Evolutionary conservation across 805 yeast genomes (phyloP).

Genomic region (Torulaspora franciscae): DNA sequence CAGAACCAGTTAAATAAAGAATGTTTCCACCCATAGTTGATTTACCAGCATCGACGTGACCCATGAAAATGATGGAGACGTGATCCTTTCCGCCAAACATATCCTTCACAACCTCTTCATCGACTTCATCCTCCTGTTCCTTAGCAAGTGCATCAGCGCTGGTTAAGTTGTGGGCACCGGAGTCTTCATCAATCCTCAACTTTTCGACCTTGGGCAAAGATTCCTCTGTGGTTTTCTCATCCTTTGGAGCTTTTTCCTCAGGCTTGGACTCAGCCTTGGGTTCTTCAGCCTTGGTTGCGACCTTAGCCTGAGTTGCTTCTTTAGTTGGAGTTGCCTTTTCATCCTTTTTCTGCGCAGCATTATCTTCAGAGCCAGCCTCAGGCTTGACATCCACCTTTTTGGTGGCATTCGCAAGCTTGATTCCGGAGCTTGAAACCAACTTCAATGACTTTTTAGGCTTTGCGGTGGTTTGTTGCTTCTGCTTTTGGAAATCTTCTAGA

Average conservation of each 20-base stretch:
- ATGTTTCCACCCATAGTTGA: conserved; percentile 99
- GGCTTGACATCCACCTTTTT: conserved; percentile 37
- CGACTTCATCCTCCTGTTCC: conserved; percentile 77
- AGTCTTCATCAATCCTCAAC: conserved; percentile 28
- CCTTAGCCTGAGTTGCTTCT: conserved; percentile 1
- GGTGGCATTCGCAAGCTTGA: conserved; percentile 54
- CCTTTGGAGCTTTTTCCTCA: conserved; percentile 10
- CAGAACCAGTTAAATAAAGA: conserved; percentile 89
- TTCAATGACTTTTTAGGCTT: conserved; percentile 66
- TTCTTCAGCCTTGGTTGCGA: no score
- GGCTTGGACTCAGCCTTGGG: conserved; percentile 17
- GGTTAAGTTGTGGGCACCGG: conserved; percentile 18
- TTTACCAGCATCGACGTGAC: conserved; percentile 99
- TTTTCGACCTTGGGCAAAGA: conserved; percentile 32
- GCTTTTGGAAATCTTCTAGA: conserved; percentile 76
- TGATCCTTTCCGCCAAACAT: conserved; percentile 98
- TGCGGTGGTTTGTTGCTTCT: conserved; percentile 40
- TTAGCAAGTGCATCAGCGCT: conserved; percentile 51
- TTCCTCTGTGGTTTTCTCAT: conserved; percentile 11
- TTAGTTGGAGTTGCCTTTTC: conserved; percentile 19
- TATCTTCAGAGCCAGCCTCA: conserved; percentile 30
- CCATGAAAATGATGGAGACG: conserved; percentile 95
- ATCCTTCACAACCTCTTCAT: conserved; percentile 82
- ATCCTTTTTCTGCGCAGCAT: conserved; percentile 19
- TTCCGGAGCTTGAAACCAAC: conserved; percentile 59